A percentile compares a stretch with the other conserved stretches of the same genome.
Conservation (phyloP, 495 filamentous ascomycete genomes). For the Hypoxylon subgilvum region DNA sequence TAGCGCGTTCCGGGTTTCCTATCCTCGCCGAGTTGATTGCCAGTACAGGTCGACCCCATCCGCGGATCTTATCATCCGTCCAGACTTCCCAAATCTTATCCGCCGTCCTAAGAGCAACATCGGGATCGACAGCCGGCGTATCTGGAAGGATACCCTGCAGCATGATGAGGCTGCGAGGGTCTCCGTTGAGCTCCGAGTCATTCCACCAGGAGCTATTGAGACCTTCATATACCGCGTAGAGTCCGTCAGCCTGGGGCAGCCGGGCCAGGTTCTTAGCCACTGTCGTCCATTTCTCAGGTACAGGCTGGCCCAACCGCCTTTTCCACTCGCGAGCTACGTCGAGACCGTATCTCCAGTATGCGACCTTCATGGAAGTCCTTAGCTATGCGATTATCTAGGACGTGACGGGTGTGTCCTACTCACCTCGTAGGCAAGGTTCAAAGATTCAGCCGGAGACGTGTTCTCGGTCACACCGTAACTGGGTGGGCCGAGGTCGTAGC, state of each 20-base stretch:
- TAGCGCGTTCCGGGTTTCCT: constrained; percentile 43
- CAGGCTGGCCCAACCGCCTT: constrained; percentile 37
- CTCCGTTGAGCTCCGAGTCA: constrained; percentile 40
- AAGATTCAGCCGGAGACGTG: constrained; percentile 45
- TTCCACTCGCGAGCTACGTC: constrained; percentile 42
- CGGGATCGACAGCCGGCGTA: constrained; percentile 41
- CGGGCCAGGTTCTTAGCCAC: constrained; percentile 46
- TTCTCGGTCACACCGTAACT: constrained; percentile 52
- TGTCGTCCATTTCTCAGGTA: constrained; percentile 44
- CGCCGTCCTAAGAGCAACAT: constrained; percentile 42
- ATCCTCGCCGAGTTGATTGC: constrained; percentile 48
- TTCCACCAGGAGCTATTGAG: constrained; percentile 50
- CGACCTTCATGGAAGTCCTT: constrained; percentile 35
- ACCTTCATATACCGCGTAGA: constrained; percentile 49
- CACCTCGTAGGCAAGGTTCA: constrained; percentile 46
- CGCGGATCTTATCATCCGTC: constrained; percentile 49
- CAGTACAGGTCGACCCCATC: constrained; percentile 50
- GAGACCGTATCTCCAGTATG: constrained; percentile 58
- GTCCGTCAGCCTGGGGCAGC: constrained; percentile 42
- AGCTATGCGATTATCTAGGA: background rate
- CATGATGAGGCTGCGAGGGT: constrained; percentile 50
- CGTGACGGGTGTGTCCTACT: background rate
- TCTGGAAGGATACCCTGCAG: constrained; percentile 48
- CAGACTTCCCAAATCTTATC: constrained; percentile 45
- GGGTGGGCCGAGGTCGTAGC: constrained; percentile 52